These are phyloP conservation scores for Talaromyces thailandensis DNA, from an alignment of 495 filamentous ascomycete species.

Conservation along the genomic window DNA sequence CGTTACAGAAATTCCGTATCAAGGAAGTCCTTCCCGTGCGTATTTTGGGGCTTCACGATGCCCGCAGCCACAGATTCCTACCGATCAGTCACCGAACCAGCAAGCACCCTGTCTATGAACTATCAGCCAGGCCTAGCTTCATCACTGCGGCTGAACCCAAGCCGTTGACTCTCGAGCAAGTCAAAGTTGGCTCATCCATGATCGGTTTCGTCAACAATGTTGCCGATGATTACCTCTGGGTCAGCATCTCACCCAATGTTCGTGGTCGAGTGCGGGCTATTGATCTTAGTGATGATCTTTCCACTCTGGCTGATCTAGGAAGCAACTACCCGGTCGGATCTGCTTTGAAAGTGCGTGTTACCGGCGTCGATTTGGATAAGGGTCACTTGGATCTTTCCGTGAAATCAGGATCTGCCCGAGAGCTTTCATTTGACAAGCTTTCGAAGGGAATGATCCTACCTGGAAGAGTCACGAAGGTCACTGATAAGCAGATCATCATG, in stretches of 20 bases:
- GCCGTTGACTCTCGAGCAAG: conserved; percentile 60
- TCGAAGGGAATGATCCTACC: conserved; percentile 69
- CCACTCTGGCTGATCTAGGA: conserved; percentile 62
- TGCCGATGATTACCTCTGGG: conserved; percentile 68
- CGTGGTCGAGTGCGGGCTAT: conserved; percentile 71
- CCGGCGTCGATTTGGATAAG: conserved; percentile 61
- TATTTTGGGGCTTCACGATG: conserved; percentile 82
- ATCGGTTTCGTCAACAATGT: conserved; percentile 87
- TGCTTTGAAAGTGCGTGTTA: conserved; percentile 69
- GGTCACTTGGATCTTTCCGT: conserved; percentile 77
- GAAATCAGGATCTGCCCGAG: conserved; percentile 38
- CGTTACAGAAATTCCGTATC: conserved; percentile 59
- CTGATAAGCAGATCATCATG: conserved; percentile 72
- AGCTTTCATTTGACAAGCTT: conserved; percentile 33
- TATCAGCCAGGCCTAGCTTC: conserved; percentile 73
- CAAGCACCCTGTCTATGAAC: conserved; percentile 73
- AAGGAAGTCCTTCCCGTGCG: conserved; percentile 65
- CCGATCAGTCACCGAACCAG: conserved; percentile 77
- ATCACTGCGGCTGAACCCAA: conserved; percentile 44
- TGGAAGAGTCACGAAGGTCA: conserved; percentile 75
- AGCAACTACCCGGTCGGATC: conserved; percentile 83
- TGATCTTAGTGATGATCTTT: conserved; percentile 79
- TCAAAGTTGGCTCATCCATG: conserved; percentile 59
- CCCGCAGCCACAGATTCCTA: conserved; percentile 81
- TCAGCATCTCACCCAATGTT: conserved; percentile 84